A percentile compares a stretch with the other conserved stretches of the same genome.
phyloP scores from a whole-genome alignment of 805 yeast species.

The Kazachstania viticola region DNA sequence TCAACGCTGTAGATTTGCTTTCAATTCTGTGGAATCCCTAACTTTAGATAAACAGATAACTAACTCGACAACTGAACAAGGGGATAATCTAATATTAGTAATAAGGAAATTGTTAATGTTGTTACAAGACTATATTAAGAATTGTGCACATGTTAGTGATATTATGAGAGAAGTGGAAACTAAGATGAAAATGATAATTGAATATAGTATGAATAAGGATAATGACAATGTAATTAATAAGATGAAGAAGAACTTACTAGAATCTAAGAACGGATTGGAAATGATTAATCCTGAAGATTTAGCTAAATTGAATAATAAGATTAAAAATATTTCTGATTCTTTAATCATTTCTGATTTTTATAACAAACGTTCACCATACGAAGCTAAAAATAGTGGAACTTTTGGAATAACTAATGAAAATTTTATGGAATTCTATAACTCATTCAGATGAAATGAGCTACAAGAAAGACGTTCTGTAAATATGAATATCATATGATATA shows the following conservation, averaged over 20 bases:
- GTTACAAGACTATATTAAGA: conserved; percentile 21
- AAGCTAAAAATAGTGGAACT: conserved; percentile 8
- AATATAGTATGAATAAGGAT: conserved; percentile 7
- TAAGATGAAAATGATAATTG: conserved; percentile 11
- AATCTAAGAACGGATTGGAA: conserved; percentile 10
- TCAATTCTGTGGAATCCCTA: neutral
- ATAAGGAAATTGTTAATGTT: conserved; percentile 19
- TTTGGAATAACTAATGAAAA: conserved; percentile 17
- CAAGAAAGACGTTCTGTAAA: too few relatives aligned
- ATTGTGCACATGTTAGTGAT: conserved; percentile 16
- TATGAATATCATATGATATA: neutral
- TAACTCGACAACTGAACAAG: conserved; percentile 6
- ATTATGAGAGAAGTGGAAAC: conserved; percentile 9
- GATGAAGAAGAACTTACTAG: neutral
- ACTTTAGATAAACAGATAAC: neutral
- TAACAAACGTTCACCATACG: conserved; percentile 13
- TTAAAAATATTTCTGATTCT: conserved; percentile 22
- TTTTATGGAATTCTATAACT: conserved; percentile 9
- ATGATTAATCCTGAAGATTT: conserved; percentile 8
- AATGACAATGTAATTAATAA: neutral
- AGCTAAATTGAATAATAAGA: conserved; percentile 10
- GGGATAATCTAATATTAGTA: conserved; percentile 9
- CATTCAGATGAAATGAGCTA: conserved; percentile 10
- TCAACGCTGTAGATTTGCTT: conserved; percentile 12
- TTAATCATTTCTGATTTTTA: conserved; percentile 22